A percentile compares a stretch with the other conserved stretches of the same genome.
Conservation (phyloP, 208 protist genomes). For the Crithidia acanthocephali region DNA sequence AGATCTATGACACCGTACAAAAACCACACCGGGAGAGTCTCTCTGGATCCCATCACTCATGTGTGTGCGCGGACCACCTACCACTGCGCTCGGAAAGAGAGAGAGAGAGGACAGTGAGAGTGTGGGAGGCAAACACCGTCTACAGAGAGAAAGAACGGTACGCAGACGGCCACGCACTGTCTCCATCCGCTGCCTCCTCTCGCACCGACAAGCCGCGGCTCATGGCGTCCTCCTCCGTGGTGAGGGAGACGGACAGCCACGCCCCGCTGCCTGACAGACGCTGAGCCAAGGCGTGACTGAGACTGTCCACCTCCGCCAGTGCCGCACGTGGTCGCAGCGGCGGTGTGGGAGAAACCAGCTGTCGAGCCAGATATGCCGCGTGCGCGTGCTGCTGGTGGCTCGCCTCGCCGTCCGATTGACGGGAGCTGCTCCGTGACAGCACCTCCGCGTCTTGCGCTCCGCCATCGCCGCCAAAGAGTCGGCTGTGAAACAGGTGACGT, state of each 20-base stretch:
- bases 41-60: too few relatives aligned
- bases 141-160: neutral
- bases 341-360: slow-evolving; percentile 12
- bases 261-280: neutral
- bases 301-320: neutral
- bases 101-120: neutral
- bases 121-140: too few relatives aligned
- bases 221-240: slow-evolving; percentile 1
- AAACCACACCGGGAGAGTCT: too few relatives aligned
- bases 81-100: too few relatives aligned
- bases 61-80: too few relatives aligned
- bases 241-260: slow-evolving; percentile 2
- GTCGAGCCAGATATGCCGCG: neutral
- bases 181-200: neutral
- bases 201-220: neutral
- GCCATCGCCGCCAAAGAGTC: slow-evolving; percentile 6
- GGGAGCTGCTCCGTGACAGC: neutral
- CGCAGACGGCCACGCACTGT: neutral
- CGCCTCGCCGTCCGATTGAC: neutral
- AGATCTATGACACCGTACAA: too few relatives aligned
- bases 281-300: neutral
- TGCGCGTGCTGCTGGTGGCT: neutral
- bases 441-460: neutral
- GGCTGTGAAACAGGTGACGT: slow-evolving; percentile 11
- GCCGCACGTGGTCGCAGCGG: neutral